phyloP scores from a whole-genome alignment of 2,329 filamentous ascomycete genomes.

The Escovopsis sp. region DNA sequence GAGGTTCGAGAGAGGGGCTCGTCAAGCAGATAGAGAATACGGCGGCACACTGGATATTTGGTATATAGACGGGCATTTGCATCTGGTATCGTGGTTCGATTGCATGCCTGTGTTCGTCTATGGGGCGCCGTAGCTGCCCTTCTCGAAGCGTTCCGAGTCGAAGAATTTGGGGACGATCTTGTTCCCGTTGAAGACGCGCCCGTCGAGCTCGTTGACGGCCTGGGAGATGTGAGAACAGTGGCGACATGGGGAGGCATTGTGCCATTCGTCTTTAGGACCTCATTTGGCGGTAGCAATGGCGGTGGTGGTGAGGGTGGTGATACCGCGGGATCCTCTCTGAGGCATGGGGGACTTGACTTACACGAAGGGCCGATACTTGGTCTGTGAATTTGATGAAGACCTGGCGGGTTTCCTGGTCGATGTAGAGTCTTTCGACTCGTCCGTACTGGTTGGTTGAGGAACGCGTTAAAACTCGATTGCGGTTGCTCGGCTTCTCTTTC shows the following conservation, averaged over 20 bases:
- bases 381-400: slow-evolving; percentile 94
- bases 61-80: no score
- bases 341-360: no score
- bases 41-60: no score
- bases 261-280: no score
- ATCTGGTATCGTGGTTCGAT: no score
- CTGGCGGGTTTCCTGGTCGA: slow-evolving; percentile 46
- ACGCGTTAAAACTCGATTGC: slow-evolving; percentile 3
- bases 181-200: slow-evolving; percentile 78
- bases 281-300: no score
- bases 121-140: slow-evolving; percentile 32
- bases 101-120: neutral
- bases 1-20: no score
- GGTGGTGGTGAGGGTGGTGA: no score
- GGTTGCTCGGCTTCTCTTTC: neutral
- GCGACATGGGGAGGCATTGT: no score
- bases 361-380: slow-evolving; percentile 66
- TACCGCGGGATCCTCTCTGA: neutral
- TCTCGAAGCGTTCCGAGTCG: slow-evolving; percentile 67
- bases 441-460: slow-evolving; percentile 66
- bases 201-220: slow-evolving; percentile 83
- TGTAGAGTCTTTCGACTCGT: slow-evolving; percentile 62
- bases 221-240: no score
- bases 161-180: slow-evolving; percentile 71
- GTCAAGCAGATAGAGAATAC: no score